phyloP scores from a whole-genome alignment of 2,329 filamentous ascomycete species.

The Colletotrichum camelliae region DNA sequence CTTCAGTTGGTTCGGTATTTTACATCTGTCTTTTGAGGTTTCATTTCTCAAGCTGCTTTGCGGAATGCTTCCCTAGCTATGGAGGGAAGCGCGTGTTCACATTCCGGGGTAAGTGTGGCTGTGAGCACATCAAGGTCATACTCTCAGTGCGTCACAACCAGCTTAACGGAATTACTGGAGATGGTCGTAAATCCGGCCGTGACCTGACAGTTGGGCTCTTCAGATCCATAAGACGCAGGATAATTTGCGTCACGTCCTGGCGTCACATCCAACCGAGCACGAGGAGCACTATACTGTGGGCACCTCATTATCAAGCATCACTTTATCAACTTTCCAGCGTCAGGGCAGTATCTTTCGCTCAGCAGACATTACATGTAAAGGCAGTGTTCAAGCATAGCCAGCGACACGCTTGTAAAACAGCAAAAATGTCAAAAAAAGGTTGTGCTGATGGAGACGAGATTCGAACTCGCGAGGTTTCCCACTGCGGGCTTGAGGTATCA shows the following conservation, averaged over 20 bases:
- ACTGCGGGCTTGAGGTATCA: background rate
- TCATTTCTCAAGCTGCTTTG: background rate
- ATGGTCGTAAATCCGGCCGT: background rate
- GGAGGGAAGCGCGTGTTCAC: background rate
- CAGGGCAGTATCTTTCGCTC: no score
- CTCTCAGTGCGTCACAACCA: background rate
- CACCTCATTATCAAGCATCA: no score
- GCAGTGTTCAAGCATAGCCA: background rate
- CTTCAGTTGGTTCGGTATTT: background rate
- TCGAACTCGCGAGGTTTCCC: constrained; percentile 25
- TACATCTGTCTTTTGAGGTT: background rate
- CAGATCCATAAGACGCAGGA: no score
- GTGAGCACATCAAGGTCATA: background rate
- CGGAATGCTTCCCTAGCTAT: background rate
- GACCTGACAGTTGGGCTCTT: background rate
- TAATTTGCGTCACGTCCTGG: no score
- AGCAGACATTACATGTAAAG: no score
- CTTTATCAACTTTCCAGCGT: no score
- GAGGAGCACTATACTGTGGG: no score
- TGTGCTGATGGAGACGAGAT: constrained; percentile 5
- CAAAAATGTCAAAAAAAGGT: background rate
- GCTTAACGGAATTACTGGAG: rapidly evolving
- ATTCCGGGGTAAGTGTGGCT: background rate
- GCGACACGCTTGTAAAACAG: background rate
- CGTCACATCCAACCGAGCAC: no score